phyloP scores from a whole-genome alignment of 2,329 filamentous ascomycete species.

The Colletotrichum karsti region DNA sequence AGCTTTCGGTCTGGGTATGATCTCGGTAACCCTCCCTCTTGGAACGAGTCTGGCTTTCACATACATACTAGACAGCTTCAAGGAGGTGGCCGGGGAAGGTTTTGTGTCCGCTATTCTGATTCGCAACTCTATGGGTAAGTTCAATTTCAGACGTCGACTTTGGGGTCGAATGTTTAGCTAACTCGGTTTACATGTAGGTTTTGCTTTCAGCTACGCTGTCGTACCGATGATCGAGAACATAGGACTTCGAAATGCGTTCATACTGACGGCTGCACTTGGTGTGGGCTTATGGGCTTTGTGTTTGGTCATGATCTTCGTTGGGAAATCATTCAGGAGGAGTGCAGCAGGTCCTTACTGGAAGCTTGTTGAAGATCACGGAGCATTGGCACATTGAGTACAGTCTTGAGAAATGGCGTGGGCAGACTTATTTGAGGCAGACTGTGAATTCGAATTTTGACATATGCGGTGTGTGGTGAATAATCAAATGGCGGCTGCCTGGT shows the following conservation, averaged over 20 bases:
- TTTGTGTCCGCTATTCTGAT: slow-evolving; percentile 33
- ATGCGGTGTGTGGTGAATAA: no score
- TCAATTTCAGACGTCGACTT: no score
- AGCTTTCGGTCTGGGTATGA: slow-evolving; percentile 32
- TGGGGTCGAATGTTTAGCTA: no score
- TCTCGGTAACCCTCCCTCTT: slow-evolving; percentile 33
- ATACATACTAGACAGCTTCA: slow-evolving; percentile 36
- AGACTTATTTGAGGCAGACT: no score
- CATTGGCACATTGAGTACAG: not conserved
- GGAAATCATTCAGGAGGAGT: slow-evolving; percentile 29
- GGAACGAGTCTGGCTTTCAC: slow-evolving; percentile 33
- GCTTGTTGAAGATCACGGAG: slow-evolving; percentile 23
- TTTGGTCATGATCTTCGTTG: not conserved
- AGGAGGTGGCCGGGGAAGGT: slow-evolving; percentile 33
- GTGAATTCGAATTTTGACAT: no score
- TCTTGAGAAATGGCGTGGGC: no score
- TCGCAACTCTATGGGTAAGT: slow-evolving; percentile 34
- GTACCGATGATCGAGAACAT: slow-evolving; percentile 34
- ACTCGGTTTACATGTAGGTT: slow-evolving; percentile 27
- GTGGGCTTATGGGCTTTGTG: slow-evolving; percentile 28
- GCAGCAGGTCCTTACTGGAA: slow-evolving; percentile 32
- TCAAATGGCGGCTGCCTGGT: no score
- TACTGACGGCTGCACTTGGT: slow-evolving; percentile 31
- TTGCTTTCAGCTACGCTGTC: slow-evolving; percentile 35
- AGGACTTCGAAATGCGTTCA: slow-evolving; percentile 31